These are phyloP conservation scores for Epichloe typhina DNA, from an alignment of 2,329 filamentous ascomycete species.

Conservation along the genomic window DNA sequence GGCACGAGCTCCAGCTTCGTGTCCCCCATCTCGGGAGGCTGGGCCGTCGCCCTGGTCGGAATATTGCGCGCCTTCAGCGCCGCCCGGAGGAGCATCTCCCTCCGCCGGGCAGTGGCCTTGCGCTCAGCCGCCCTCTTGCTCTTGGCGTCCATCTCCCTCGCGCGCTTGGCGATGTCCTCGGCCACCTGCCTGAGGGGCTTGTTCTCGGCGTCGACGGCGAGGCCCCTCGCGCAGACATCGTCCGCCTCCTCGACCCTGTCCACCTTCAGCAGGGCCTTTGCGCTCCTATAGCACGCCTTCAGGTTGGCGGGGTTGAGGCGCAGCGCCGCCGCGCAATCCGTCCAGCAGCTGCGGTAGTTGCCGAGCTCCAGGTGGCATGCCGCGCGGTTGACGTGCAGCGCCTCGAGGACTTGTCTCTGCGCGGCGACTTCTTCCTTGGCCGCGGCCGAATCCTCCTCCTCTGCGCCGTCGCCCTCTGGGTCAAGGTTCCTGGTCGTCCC, in stretches of 20 bases:
- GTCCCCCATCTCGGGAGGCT: conserved; percentile 81
- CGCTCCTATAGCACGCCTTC: conserved; percentile 84
- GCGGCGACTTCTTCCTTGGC: conserved; percentile 43
- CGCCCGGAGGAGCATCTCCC: conserved; percentile 48
- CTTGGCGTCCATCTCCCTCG: conserved; percentile 39
- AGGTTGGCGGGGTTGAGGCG: conserved; percentile 67
- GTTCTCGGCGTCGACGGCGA: conserved; percentile 61
- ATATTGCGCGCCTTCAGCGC: conserved; percentile 62
- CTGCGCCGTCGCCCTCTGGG: conserved; percentile 18
- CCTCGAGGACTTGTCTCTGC: conserved; percentile 56
- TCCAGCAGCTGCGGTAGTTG: conserved; percentile 78
- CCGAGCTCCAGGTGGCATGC: conserved; percentile 77
- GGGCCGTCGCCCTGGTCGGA: conserved; percentile 47
- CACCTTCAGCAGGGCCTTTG: conserved; percentile 63
- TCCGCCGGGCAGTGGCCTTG: conserved; percentile 37
- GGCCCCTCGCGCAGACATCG: conserved; percentile 62
- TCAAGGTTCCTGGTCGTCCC: conserved; percentile 15
- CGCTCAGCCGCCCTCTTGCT: conserved; percentile 43
- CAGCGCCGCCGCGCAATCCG: conserved; percentile 71
- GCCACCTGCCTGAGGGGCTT: conserved; percentile 48
- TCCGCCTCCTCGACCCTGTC: conserved; percentile 67
- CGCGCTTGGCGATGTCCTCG: conserved; percentile 48
- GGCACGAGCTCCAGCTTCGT: conserved; percentile 56
- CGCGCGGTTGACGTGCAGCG: conserved; percentile 74
- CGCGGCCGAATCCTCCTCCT: conserved; percentile 32